Evolutionary conservation across 306 rosid species (phyloP).

Genomic region (Quercus suber): DNA sequence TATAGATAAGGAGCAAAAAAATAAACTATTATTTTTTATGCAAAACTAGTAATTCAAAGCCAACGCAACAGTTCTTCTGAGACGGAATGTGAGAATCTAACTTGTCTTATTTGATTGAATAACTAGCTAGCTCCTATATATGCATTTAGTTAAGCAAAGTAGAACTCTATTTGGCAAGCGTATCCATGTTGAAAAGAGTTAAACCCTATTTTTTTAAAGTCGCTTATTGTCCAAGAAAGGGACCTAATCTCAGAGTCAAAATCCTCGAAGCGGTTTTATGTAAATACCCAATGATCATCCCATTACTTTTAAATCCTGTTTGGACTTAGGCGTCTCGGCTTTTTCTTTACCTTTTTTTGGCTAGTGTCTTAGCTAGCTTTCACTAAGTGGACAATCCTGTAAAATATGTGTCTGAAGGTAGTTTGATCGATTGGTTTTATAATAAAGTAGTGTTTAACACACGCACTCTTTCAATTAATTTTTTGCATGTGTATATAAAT

Average conservation of each 20-base stretch:
- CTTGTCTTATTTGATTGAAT: neutral
- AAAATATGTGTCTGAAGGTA: neutral
- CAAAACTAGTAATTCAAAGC: neutral
- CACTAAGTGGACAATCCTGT: neutral
- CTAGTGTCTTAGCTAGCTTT: neutral
- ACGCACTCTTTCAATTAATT: no score
- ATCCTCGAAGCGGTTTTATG: no score
- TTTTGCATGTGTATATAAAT: no score
- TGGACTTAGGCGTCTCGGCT: neutral
- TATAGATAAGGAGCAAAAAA: neutral
- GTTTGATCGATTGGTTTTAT: no score
- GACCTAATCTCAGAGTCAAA: no score
- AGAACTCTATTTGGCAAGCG: neutral
- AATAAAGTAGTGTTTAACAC: no score
- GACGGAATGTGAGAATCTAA: neutral
- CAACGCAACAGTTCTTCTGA: neutral
- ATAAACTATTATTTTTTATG: no score
- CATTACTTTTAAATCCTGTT: neutral
- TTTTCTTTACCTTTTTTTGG: neutral
- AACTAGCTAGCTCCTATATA: neutral
- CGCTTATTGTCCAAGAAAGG: no score
- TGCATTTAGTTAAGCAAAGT: neutral
- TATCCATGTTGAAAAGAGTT: neutral
- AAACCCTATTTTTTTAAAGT: neutral
- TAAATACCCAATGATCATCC: neutral